Evolutionary conservation across 345 rosid species (phyloP).

Genomic region (Eucalyptus grandis): DNA sequence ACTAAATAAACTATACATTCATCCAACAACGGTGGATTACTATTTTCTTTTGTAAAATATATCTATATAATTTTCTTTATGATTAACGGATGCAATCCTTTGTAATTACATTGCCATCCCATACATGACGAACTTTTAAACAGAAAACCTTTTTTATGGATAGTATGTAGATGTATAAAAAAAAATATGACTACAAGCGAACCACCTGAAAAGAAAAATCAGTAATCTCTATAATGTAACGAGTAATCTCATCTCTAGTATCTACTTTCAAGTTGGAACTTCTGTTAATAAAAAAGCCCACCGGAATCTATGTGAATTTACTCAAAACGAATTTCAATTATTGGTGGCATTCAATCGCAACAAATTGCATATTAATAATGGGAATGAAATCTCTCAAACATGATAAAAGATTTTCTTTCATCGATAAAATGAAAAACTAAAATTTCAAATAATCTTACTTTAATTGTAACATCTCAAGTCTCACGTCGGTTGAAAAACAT

Average conservation of each 20-base stretch:
- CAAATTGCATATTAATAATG: neutral
- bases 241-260: too few relatives aligned
- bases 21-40: neutral
- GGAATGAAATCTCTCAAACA: neutral
- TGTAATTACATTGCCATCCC: neutral
- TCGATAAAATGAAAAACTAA: neutral
- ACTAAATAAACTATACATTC: neutral
- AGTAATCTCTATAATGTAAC: neutral
- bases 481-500: fast-evolving
- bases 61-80: neutral
- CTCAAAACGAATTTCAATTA: neutral
- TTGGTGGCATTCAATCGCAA: neutral
- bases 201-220: neutral
- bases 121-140: neutral
- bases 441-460: neutral
- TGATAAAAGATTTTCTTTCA: neutral
- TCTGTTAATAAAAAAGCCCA: neutral
- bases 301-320: neutral
- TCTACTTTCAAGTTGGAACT: neutral
- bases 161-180: neutral
- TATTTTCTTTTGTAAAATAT: neutral
- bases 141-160: neutral
- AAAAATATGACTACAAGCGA: neutral
- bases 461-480: neutral
- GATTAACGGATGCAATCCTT: neutral